phyloP scores from a whole-genome alignment of 768 basidiomycete genomes.

The Lactarius trivialis region DNA sequence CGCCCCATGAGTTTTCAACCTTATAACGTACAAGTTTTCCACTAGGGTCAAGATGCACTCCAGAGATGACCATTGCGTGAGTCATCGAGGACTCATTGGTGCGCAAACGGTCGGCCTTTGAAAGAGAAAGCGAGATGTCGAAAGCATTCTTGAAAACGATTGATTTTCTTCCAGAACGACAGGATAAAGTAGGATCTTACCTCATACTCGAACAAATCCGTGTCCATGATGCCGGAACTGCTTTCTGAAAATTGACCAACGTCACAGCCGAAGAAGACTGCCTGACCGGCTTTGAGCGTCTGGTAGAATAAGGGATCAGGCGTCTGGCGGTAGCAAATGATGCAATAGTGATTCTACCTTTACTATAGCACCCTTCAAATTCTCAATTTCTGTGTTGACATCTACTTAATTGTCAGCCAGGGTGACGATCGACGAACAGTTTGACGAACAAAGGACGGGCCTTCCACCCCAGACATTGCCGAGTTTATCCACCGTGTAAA shows the following conservation, averaged over 20 bases:
- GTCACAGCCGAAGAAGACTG: slow-evolving; percentile 96
- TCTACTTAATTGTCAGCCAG: slow-evolving; percentile 39
- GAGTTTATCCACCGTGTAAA: slow-evolving; percentile 89
- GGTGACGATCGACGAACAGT: neutral
- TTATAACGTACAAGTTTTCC: slow-evolving; percentile 87
- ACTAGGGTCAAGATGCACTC: slow-evolving; percentile 72
- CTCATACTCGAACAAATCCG: slow-evolving; percentile 75
- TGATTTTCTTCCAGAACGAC: neutral
- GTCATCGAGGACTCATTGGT: slow-evolving; percentile 88
- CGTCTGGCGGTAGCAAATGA: too few species aligned
- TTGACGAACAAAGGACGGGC: slow-evolving; percentile 67
- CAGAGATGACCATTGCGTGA: slow-evolving; percentile 93
- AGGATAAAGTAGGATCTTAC: slow-evolving; percentile 32
- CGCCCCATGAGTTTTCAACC: slow-evolving; percentile 96
- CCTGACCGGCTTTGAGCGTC: slow-evolving; percentile 72
- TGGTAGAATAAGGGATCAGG: slow-evolving; percentile 1
- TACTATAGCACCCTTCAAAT: slow-evolving; percentile 76
- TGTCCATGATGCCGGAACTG: slow-evolving; percentile 79
- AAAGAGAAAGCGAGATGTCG: slow-evolving; percentile 69
- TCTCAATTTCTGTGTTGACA: slow-evolving; percentile 80
- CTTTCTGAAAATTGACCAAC: slow-evolving; percentile 78
- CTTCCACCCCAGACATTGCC: slow-evolving; percentile 90
- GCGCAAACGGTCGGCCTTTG: slow-evolving; percentile 79
- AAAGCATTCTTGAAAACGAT: slow-evolving; percentile 59
- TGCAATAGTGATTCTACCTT: slow-evolving; percentile 41